A percentile compares a stretch with the other conserved stretches of the same genome.
phyloP scores from a whole-genome alignment of 768 basidiomycete species.

The Agrocybe pediades region DNA sequence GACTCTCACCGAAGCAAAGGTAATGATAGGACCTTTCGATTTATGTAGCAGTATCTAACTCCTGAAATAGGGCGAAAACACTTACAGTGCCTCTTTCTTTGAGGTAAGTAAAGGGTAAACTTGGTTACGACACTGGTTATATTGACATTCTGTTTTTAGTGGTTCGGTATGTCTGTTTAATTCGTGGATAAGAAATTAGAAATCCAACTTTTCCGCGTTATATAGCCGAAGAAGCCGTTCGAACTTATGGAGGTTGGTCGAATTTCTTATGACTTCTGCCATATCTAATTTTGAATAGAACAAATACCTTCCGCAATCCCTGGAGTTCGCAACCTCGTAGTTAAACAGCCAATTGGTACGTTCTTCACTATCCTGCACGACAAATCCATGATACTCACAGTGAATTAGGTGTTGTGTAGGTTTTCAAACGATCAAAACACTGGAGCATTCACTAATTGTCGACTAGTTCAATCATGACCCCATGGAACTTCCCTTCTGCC shows the following conservation, averaged over 20 bases:
- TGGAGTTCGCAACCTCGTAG: conserved; percentile 78
- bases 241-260: conserved; percentile 81
- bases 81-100: conserved; percentile 83
- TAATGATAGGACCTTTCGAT: conserved; percentile 22
- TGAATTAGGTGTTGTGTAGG: conserved; percentile 41
- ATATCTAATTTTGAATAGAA: conserved; percentile 44
- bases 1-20: conserved; percentile 81
- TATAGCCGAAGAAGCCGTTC: conserved; percentile 87
- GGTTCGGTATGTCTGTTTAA: conserved; percentile 64
- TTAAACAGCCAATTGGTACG: conserved; percentile 91
- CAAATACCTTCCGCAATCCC: conserved; percentile 77
- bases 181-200: too few species aligned
- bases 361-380: conserved; percentile 1
- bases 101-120: conserved; percentile 50
- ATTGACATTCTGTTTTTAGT: conserved; percentile 41
- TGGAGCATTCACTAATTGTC: conserved; percentile 5
- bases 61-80: conserved; percentile 69
- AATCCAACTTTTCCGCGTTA: too few species aligned
- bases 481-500: conserved; percentile 95
- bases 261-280: neutral
- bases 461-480: conserved; percentile 73
- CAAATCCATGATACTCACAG: conserved; percentile 3
- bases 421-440: neutral
- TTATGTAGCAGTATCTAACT: conserved; percentile 2
- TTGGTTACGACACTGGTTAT: neutral